Evolutionary conservation across 371 early-diverging fungal genomes (phyloP).

Genomic region (Saksenaea vasiformis): DNA sequence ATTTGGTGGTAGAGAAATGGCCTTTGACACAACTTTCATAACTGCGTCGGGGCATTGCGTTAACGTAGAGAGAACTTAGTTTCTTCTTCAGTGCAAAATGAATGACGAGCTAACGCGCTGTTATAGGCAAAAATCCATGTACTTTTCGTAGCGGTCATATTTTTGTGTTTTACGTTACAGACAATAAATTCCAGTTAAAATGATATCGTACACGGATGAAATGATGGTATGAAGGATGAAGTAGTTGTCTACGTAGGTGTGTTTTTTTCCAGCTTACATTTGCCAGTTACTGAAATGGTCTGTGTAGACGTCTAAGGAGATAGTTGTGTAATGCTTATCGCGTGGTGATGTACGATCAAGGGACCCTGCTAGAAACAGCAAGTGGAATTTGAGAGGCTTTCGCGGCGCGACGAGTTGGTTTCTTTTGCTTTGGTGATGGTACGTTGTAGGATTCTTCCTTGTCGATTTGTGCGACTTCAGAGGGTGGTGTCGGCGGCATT

Average conservation of each 20-base stretch:
- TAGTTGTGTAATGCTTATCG: background rate
- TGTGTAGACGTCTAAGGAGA: background rate
- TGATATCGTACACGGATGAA: background rate
- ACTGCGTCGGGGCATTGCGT: too few species aligned
- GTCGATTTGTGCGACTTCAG: conserved; percentile 1
- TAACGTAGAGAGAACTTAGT: too few species aligned
- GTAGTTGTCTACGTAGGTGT: background rate
- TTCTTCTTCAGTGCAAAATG: too few species aligned
- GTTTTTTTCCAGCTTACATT: background rate
- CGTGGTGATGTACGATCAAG: background rate
- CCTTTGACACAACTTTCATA: too few species aligned
- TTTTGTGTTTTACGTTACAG: too few species aligned
- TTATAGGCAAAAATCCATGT: too few species aligned
- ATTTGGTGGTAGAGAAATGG: too few species aligned
- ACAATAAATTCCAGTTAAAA: background rate
- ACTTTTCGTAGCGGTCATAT: too few species aligned
- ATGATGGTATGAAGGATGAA: background rate
- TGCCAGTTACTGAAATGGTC: background rate
- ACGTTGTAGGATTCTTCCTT: background rate
- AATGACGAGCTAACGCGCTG: too few species aligned
- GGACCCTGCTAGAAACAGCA: background rate
- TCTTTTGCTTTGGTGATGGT: background rate
- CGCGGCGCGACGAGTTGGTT: background rate
- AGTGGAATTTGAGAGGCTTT: background rate
- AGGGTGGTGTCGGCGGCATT: conserved; percentile 26